A percentile compares a stretch with the other conserved stretches of the same genome.
These are phyloP conservation scores for Fusarium beomiforme DNA, from an alignment of 2,329 filamentous ascomycete species.

Conservation along the genomic window DNA sequence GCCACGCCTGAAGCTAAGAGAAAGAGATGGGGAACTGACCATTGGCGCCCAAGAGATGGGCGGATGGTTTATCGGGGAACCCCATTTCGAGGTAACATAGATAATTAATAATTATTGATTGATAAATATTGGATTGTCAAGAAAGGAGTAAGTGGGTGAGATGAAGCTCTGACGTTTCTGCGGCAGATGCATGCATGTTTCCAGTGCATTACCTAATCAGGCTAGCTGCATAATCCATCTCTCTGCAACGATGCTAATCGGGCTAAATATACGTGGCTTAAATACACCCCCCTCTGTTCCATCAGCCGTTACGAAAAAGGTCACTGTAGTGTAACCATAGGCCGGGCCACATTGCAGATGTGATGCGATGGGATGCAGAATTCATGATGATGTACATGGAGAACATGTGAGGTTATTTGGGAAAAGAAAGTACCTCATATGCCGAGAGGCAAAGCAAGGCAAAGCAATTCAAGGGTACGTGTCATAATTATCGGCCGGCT, in stretches of 20 bases:
- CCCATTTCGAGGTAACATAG: slow-evolving; percentile 48
- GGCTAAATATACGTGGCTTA: neutral
- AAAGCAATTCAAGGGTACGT: neutral
- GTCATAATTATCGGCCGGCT: neutral
- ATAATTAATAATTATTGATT: neutral
- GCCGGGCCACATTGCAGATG: slow-evolving; percentile 6
- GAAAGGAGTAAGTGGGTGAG: neutral
- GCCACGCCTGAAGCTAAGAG: slow-evolving; percentile 32
- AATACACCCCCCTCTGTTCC: slow-evolving; percentile 10
- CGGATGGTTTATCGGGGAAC: slow-evolving; percentile 60
- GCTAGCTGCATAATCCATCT: slow-evolving; percentile 13
- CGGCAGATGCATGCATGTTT: slow-evolving; percentile 19
- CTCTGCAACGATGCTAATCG: neutral
- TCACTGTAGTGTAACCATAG: slow-evolving; percentile 32
- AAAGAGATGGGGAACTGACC: slow-evolving; percentile 52
- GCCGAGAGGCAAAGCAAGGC: neutral
- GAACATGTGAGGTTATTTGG: slow-evolving; percentile 5
- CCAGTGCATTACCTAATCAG: slow-evolving; percentile 25
- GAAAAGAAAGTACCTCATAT: neutral
- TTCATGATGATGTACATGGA: slow-evolving; percentile 24
- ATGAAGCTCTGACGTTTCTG: slow-evolving; percentile 24
- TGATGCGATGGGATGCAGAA: neutral
- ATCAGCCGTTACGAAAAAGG: slow-evolving; percentile 3
- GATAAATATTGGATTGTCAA: neutral
- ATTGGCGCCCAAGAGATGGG: slow-evolving; percentile 67